A percentile compares a stretch with the other conserved stretches of the same genome.
phyloP scores from a whole-genome alignment of 345 rosid species.

The Gossypium arboreum region DNA sequence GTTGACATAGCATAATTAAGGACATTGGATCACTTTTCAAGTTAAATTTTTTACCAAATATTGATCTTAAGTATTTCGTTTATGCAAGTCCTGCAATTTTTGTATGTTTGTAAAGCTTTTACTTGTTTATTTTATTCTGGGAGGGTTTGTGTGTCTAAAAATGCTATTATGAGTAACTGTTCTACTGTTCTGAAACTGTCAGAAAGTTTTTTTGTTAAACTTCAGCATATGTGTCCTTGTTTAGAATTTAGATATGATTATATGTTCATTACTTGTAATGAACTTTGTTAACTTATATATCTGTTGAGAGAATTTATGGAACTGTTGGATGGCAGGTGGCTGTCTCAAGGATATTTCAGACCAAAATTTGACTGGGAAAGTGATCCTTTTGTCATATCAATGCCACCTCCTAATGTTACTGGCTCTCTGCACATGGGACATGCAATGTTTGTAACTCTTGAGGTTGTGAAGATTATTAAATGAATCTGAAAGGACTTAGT shows the following conservation, averaged over 20 bases:
- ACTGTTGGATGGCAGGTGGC: slow-evolving; percentile 66
- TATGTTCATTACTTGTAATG: slow-evolving; percentile 7
- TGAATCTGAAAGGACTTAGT: not conserved
- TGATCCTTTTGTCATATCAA: slow-evolving; percentile 84
- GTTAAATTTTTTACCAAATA: not conserved
- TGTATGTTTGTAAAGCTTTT: not conserved
- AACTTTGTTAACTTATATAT: not conserved
- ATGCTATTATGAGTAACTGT: not conserved
- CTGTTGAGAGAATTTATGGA: not conserved
- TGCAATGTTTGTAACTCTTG: slow-evolving; percentile 97
- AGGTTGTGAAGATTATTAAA: slow-evolving; percentile 42
- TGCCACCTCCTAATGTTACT: slow-evolving; percentile 99
- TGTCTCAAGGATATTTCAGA: slow-evolving; percentile 88
- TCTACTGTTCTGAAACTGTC: not conserved
- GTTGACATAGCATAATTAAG: not conserved
- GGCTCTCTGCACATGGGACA: slow-evolving; percentile 99
- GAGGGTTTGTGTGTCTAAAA: not conserved
- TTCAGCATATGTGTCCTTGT: not conserved
- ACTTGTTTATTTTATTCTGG: not conserved
- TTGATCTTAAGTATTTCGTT: not conserved
- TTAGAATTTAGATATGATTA: slow-evolving; percentile 2
- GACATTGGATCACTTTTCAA: not conserved
- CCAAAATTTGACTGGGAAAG: slow-evolving; percentile 61
- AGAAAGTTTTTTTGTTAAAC: not conserved
- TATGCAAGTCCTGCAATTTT: not conserved